A percentile compares a stretch with the other conserved stretches of the same genome.
phyloP scores from a whole-genome alignment of 2,329 filamentous ascomycete species.

The Hypocreales sp. region DNA sequence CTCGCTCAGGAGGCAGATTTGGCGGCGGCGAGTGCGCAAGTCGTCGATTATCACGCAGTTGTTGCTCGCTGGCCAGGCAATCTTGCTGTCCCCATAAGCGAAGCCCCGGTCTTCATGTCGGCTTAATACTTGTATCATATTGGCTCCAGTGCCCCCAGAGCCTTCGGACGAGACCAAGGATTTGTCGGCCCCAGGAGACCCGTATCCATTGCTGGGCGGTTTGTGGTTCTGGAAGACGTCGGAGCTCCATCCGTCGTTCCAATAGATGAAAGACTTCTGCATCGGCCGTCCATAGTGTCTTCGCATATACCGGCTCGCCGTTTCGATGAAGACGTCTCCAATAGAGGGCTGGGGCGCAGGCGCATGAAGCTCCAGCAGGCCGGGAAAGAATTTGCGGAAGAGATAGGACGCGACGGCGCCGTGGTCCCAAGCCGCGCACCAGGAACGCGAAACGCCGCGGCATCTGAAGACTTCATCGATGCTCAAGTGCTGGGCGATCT shows the following conservation, averaged over 20 bases:
- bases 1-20: slow-evolving; percentile 6
- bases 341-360: not conserved
- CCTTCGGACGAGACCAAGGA: too few relatives aligned
- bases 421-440: slow-evolving; percentile 11
- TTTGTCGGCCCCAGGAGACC: too few relatives aligned
- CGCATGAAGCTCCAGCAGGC: slow-evolving; percentile 7
- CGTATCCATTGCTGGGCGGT: not conserved
- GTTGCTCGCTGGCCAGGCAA: slow-evolving; percentile 12
- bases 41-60: slow-evolving; percentile 11
- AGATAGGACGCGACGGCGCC: slow-evolving; percentile 7
- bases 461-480: slow-evolving; percentile 12
- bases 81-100: slow-evolving; percentile 9
- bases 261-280: slow-evolving; percentile 3
- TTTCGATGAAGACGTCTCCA: slow-evolving; percentile 5
- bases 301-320: slow-evolving; percentile 5
- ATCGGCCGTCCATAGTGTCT: slow-evolving; percentile 3
- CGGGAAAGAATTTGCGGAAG: slow-evolving; percentile 12
- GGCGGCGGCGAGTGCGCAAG: slow-evolving; percentile 6
- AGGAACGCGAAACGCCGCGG: slow-evolving; percentile 10
- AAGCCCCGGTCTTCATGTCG: too few relatives aligned
- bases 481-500: slow-evolving; percentile 7
- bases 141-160: too few relatives aligned
- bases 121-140: too few relatives aligned
- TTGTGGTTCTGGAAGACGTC: slow-evolving; percentile 1
- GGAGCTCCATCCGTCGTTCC: slow-evolving; percentile 5